Evolutionary conservation across 768 basidiomycete genomes (phyloP), one percentile per base, ranked within the genome.

Genomic region (Termitomyces sp.): DNA sequence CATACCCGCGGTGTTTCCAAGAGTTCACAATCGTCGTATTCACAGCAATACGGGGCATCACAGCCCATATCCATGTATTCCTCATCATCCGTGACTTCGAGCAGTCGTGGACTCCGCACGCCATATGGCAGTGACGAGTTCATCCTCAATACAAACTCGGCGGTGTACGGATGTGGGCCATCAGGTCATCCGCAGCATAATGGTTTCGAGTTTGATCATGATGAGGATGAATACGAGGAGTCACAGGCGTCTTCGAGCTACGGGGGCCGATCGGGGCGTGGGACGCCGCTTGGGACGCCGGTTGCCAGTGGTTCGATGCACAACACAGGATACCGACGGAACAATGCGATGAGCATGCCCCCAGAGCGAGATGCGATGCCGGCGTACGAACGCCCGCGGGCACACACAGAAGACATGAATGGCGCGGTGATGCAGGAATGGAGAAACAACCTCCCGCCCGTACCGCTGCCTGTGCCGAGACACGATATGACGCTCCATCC

Each of bases 231-330:
- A 2, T 83, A 79, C 58, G 92, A 93, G 67, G 92, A 93, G 61
- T 88, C 88, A 67, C 83, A 85, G 2, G 76, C 81, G 5, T 72
- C 82, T 4, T 69, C 74, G 26, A 70, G 72, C 52, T 70, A 73
- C 58, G 69, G 79, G 0, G 66, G 80, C 4, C 6, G 12, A 8
- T 87, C 87, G 6, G 90, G 91, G 14, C 83, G 91, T 2, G 89
- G 86, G 20, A 94, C 92, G 1, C 91, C 91, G 0, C 64, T 87
- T 16, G 88, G 86, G 20, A 93, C 92, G 1, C 91, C 91, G 0
- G 64, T 87, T 18, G 59, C 59, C n/a, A 63, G 52, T 28, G 50
- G 52, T 26, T 43, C 46, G 0, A 5, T 50, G 6, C 46, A 44
- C 20, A 41, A 32, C 46, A 16, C 38, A 56, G 82, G 83, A 10